These are phyloP conservation scores for Stentor coeruleus DNA, from an alignment of 73 alveolate species.

Conservation along the genomic window DNA sequence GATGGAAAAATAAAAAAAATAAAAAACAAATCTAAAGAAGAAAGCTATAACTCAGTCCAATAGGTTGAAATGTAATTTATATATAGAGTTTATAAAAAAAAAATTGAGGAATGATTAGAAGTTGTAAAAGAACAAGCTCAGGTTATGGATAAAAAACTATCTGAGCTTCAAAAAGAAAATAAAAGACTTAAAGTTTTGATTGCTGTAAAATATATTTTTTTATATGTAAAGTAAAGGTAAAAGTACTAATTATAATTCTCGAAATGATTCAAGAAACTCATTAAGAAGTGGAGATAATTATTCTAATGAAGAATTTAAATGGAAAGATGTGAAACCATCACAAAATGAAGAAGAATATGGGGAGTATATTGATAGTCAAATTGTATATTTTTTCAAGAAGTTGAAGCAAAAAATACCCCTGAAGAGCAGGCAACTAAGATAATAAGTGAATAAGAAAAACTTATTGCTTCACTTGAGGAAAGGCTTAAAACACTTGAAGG, in stretches of 20 bases:
- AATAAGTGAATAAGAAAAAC: not conserved
- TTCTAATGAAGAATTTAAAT: not conserved
- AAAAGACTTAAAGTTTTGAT: not conserved
- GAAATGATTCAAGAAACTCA: slow-evolving; percentile 5
- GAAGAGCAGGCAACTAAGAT: slow-evolving; percentile 5
- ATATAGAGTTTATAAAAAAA: not conserved
- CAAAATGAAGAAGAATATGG: not conserved
- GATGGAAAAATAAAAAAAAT: not conserved
- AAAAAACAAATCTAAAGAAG: not conserved
- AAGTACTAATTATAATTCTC: slow-evolving; percentile 2
- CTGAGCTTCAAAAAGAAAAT: not conserved
- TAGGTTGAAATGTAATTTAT: not conserved
- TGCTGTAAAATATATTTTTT: not conserved
- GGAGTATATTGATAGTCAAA: not conserved
- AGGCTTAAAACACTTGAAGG: slow-evolving; percentile 4
- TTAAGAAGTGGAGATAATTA: slow-evolving; percentile 2
- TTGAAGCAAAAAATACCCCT: not conserved
- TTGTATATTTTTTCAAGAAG: not conserved
- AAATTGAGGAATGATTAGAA: not conserved
- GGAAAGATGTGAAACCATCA: not conserved
- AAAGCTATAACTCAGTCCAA: not conserved
- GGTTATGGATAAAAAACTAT: not conserved
- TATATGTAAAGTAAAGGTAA: not conserved
- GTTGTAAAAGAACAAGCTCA: not conserved
- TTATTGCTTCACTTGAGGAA: not conserved